These are phyloP conservation scores for Fusarium sp. DNA, from an alignment of 2,329 filamentous ascomycete species.

Conservation along the genomic window DNA sequence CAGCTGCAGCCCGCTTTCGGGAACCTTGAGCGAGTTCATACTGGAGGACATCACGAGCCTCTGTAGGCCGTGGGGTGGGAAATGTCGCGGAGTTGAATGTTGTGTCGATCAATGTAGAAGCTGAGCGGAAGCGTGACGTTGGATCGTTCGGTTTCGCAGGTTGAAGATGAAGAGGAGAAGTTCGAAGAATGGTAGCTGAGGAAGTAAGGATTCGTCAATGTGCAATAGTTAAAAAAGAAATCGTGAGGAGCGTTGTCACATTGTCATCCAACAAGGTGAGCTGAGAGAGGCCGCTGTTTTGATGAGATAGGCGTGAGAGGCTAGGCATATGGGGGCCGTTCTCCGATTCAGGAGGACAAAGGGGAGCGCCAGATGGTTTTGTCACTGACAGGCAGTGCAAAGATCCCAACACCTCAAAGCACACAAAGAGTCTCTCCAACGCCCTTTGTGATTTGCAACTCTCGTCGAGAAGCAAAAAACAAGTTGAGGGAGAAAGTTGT, in stretches of 20 bases:
- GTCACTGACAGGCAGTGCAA: constrained; percentile 31
- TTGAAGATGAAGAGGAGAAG: neutral
- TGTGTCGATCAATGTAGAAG: constrained; percentile 38
- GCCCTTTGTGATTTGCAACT: constrained; percentile 42
- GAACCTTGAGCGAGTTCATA: constrained; percentile 65
- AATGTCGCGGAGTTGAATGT: constrained; percentile 41
- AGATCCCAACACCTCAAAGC: constrained; percentile 30
- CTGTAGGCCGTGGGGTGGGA: constrained; percentile 40
- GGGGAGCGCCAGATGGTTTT: constrained; percentile 10
- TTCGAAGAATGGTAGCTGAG: neutral
- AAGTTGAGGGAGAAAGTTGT: constrained; percentile 45
- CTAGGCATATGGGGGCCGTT: constrained; percentile 28
- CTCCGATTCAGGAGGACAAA: constrained; percentile 37
- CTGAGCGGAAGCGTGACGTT: constrained; percentile 19
- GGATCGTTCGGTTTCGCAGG: constrained; percentile 10
- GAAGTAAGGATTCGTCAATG: constrained; percentile 11
- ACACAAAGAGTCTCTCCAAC: constrained; percentile 32
- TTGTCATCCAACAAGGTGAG: constrained; percentile 42
- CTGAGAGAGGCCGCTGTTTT: constrained; percentile 41
- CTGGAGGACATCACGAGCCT: constrained; percentile 44
- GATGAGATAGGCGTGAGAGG: constrained; percentile 34
- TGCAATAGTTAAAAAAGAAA: constrained; percentile 19
- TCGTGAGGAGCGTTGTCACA: constrained; percentile 38
- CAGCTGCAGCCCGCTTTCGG: constrained; percentile 66
- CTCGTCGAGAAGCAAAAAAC: constrained; percentile 42